Evolutionary conservation across 345 rosid genomes (phyloP), one percentile per base, ranked within the genome.

Genomic region (Sisymbrium altissimum): DNA sequence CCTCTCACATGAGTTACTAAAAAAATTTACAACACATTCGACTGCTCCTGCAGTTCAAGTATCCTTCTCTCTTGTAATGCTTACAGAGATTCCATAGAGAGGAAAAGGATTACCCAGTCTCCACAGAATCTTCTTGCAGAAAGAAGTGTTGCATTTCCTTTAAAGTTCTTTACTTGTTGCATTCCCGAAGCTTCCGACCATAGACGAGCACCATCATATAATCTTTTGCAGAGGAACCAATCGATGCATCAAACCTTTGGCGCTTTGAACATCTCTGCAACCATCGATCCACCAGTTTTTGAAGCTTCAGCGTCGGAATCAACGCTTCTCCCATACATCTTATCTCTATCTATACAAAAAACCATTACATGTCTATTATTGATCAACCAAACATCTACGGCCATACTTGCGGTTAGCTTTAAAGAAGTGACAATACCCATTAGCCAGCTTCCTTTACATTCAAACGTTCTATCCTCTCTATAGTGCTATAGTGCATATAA

Each of bases 201-300:
- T 91, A 91, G 2, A 75, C 82, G 68, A 94, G 84, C 58, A 88
- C 92, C 96, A 92, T 89, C 25, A 87, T 82, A 52, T 83, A 92
- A 62, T 87, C 97, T 82, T 88, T 84, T 1, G 97, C 97, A 1
- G 97, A 87, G 1, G 93, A 86, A 63, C 99, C 99, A 14, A 86
- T 57, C 0, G 75, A 69, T 41, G 89, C 87, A 7, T 80, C 33
- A 38, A 88, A 80, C 21, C 73, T 83, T 35, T 85, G 86, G 9
- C 89, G 63, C 15, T 83, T 80, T 12, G 93, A 68, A 7, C 83
- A 75, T 36, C 76, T 83, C 70, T 79, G 84, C 57, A 87, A 65
- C 97, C 99, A 95, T 74, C 77, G 66, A 65, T 95, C 92, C 9
- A 90, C 84, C 64, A 95, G 60, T 74, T 79, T 81, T 60, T 79